These are phyloP conservation scores for Amylocystis lapponica DNA, from an alignment of 768 basidiomycete genomes.

Conservation along the genomic window DNA sequence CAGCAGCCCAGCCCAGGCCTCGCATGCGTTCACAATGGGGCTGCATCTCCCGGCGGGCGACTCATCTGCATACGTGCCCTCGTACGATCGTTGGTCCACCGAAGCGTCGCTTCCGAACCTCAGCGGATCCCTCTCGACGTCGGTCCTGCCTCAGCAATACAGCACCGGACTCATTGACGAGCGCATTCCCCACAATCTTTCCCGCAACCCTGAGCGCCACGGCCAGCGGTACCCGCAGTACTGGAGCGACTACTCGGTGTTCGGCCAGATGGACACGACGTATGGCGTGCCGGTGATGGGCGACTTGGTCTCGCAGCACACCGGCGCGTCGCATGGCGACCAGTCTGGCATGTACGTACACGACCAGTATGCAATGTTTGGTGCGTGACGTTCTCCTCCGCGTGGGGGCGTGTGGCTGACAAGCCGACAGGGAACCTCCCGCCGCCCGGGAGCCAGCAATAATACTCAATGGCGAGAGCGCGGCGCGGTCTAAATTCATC, in stretches of 20 bases:
- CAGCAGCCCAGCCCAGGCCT: constrained; percentile 3
- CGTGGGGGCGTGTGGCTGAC: background rate
- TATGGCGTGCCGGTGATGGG: constrained; percentile 22
- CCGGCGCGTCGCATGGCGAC: constrained; percentile 9
- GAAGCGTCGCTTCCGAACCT: constrained; percentile 25
- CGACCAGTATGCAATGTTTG: constrained; percentile 23
- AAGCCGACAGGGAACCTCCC: constrained; percentile 11
- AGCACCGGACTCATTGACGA: constrained; percentile 66
- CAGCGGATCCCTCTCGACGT: constrained; percentile 54
- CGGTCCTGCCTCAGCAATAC: constrained; percentile 69
- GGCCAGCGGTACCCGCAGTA: constrained; percentile 27
- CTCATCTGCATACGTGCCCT: constrained; percentile 24
- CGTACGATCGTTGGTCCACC: constrained; percentile 44
- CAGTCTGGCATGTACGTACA: constrained; percentile 17
- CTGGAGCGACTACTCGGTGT: constrained; percentile 31
- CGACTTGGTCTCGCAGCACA: constrained; percentile 15
- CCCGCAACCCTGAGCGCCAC: constrained; percentile 14
- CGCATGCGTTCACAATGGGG: constrained; percentile 10
- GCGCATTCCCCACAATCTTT: constrained; percentile 18
- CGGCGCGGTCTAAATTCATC: background rate
- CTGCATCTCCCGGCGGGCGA: constrained; percentile 13
- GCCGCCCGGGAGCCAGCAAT: constrained; percentile 13
- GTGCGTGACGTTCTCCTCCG: constrained; percentile 10
- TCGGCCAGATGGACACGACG: constrained; percentile 28
- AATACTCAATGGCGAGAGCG: too few species aligned